Evolutionary conservation across 345 rosid genomes (phyloP).

Genomic region (Reutealis trisperma): DNA sequence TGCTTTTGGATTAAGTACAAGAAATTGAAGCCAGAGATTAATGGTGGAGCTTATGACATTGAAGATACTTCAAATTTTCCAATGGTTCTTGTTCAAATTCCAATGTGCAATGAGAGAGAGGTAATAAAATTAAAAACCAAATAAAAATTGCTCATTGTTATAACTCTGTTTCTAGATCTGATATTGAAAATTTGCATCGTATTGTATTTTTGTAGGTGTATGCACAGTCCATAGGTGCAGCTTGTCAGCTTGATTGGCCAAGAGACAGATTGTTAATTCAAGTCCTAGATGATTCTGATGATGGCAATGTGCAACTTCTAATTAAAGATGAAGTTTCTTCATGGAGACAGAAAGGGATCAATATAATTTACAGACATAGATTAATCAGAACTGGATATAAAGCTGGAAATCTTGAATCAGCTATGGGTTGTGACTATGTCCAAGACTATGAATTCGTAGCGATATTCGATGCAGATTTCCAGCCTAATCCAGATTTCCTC

Average conservation of each 20-base stretch:
- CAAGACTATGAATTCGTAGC: constrained; percentile 78
- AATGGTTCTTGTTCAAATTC: constrained; percentile 94
- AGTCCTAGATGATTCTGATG: constrained; percentile 84
- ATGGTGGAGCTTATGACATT: constrained; percentile 47
- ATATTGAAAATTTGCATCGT: constrained; percentile 1
- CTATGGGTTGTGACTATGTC: constrained; percentile 84
- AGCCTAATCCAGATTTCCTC: constrained; percentile 80
- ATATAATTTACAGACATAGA: constrained; percentile 81
- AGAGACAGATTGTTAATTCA: constrained; percentile 75
- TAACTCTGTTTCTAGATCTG: constrained; percentile 5
- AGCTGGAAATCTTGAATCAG: constrained; percentile 90
- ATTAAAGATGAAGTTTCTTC: constrained; percentile 73
- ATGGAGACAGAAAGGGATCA: constrained; percentile 74
- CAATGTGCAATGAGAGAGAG: constrained; percentile 97
- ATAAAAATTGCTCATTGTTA: background rate
- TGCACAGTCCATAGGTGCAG: constrained; percentile 78
- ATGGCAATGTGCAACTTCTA: constrained; percentile 57
- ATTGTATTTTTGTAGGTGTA: constrained; percentile 50
- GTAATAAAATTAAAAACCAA: constrained; percentile 28
- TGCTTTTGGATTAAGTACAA: constrained; percentile 86
- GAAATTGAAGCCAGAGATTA: constrained; percentile 59
- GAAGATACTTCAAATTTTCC: constrained; percentile 69
- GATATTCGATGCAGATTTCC: constrained; percentile 84
- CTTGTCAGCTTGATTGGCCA: constrained; percentile 87
- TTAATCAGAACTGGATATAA: constrained; percentile 88